Evolutionary conservation across 352 stramenopile species (phyloP).

Genomic region (Phytophthora brassicae): DNA sequence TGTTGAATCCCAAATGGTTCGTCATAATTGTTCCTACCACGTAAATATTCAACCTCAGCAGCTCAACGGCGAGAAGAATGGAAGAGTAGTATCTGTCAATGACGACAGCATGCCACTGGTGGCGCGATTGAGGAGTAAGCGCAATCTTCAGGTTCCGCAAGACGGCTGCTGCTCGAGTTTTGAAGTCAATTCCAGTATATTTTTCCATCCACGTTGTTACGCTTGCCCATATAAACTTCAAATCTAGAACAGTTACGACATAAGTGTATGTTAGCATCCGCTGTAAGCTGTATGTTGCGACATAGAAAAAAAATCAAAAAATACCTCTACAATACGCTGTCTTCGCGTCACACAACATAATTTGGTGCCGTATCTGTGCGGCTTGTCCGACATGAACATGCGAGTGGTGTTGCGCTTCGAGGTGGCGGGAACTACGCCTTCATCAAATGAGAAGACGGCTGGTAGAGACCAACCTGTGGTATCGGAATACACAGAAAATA

Average conservation of each 20-base stretch:
- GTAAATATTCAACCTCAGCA: not conserved
- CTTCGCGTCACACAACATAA: slow-evolving; percentile 32
- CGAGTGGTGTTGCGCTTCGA: slow-evolving; percentile 33
- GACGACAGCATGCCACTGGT: not conserved
- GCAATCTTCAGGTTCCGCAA: not conserved
- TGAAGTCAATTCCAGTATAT: not conserved
- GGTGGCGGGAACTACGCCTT: slow-evolving; percentile 27
- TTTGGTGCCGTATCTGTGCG: slow-evolving; percentile 32
- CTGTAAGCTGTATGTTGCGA: not conserved
- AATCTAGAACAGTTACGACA: slow-evolving; percentile 18
- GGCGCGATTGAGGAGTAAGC: not conserved
- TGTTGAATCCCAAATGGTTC: not conserved
- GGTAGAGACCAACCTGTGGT: slow-evolving; percentile 7
- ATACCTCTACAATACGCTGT: slow-evolving; percentile 15
- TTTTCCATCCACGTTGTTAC: not conserved
- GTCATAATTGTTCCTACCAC: not conserved
- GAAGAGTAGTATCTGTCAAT: not conserved
- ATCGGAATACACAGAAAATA: no score
- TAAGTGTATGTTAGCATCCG: not conserved
- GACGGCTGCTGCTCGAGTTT: not conserved
- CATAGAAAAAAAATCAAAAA: slow-evolving; percentile 14
- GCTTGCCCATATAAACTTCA: slow-evolving; percentile 16
- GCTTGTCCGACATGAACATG: slow-evolving; percentile 42
- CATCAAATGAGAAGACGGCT: slow-evolving; percentile 25
- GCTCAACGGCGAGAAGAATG: not conserved